Base-by-base conservation (phyloP, 108 stramenopile species). In the Poteriospumella lacustris region DNA sequence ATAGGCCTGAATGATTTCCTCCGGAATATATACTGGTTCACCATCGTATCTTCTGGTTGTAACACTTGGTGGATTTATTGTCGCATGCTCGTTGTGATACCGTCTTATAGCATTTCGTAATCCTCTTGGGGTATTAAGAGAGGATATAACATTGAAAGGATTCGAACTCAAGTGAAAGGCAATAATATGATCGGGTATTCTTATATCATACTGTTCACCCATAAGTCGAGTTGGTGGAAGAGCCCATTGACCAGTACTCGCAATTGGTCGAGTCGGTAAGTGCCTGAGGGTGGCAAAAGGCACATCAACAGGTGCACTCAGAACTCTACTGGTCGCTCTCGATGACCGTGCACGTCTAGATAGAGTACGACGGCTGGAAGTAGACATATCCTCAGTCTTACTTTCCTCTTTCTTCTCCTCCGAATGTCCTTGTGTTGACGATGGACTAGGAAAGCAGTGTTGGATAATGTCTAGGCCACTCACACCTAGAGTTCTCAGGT, bases 131-230 rank as follows among this genome's bases (percentile, higher is more conserved):
- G 47, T 52, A 52, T 52, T 52, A 52, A 52, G 47, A 52, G 47
- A 52, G 47, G 47, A 52, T 52, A 52, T 52, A 52, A 52, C 47
- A 52, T 52, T 52, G 47, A 52, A 52, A 52, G 47, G 47, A 52
- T 52, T 52, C 47, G 47, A 52, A 52, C 47, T 52, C 47, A 52
- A 52, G 47, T 52, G 47, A 52, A 52, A 52, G 9, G 47, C 47
- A 52, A 52, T 19, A 52, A 52, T 52, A 52, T 52, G 47, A 52
- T 52, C 47, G 47, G 47, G 47, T 52, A 52, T 19, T 52, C 47
- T 52, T 52, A 52, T 52, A 52, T 52, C 47, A 52, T 52, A 52
- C 47, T 52, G 47, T 52, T 52, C 47, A 52, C 47, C 47, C 47
- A 52, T 52, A 52, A 52, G 47, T 52, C 47, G 47, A 52, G 47